Evolutionary conservation across 495 filamentous ascomycete species (phyloP).

Genomic region (Aspergillus affinis): DNA sequence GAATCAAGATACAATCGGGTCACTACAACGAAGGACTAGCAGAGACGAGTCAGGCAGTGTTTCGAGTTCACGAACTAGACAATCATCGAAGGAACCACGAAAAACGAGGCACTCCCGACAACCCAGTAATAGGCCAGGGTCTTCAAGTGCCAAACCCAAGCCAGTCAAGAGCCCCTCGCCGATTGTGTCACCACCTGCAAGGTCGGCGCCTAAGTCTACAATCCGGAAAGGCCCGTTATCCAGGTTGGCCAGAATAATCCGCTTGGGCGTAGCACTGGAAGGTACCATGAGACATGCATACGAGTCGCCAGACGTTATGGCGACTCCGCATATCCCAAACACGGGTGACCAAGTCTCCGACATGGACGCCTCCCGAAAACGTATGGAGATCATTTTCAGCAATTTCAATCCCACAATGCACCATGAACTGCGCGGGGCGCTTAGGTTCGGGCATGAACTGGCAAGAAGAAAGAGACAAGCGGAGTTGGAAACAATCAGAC

Average conservation of each 20-base stretch:
- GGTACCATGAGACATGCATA: constrained; percentile 1
- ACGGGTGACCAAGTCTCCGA: constrained; percentile 14
- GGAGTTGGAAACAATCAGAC: constrained; percentile 15
- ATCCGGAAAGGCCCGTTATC: background rate
- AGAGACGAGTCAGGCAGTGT: background rate
- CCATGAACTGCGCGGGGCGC: constrained; percentile 43
- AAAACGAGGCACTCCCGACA: background rate
- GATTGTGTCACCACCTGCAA: background rate
- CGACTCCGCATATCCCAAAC: background rate
- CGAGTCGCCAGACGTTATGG: constrained; percentile 1
- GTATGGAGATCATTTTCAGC: constrained; percentile 43
- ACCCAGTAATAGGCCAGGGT: background rate
- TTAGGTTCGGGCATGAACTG: constrained; percentile 51
- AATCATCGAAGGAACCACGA: background rate
- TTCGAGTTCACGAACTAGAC: background rate
- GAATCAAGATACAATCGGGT: constrained; percentile 27
- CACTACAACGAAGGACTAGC: background rate
- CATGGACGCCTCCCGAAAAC: constrained; percentile 28
- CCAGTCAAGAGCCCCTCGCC: background rate
- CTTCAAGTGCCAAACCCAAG: background rate
- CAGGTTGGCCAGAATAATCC: too few relatives aligned
- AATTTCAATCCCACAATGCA: constrained; percentile 45
- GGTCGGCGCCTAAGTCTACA: background rate
- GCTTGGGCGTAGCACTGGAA: constrained; percentile 5
- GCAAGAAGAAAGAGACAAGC: constrained; percentile 32